Conservation (phyloP, 768 basidiomycete species). For the Collybiopsis luxurians region DNA sequence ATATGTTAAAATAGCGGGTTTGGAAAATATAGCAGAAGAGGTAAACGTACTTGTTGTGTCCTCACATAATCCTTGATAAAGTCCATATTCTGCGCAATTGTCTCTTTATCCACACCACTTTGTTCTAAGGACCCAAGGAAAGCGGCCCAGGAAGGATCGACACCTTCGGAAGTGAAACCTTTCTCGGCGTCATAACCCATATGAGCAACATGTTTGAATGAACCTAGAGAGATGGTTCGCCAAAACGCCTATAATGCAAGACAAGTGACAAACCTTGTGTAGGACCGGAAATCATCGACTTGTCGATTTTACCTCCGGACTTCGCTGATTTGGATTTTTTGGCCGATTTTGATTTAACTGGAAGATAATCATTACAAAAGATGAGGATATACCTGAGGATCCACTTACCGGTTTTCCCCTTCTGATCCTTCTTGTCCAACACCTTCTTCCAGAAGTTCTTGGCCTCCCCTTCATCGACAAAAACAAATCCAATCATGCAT, state of each 20-base stretch:
- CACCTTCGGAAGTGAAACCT: conserved; percentile 82
- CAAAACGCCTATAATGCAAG: too few relatives aligned
- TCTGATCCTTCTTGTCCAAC: conserved; percentile 56
- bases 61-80: conserved; percentile 86
- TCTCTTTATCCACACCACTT: conserved; percentile 62
- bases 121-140: conserved; percentile 65
- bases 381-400: neutral
- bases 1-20: conserved; percentile 10
- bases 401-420: conserved; percentile 38
- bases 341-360: conserved; percentile 46
- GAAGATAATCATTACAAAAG: conserved; percentile 2
- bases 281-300: conserved; percentile 88
- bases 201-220: conserved; percentile 89
- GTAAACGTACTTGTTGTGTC: conserved; percentile 26
- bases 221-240: conserved; percentile 34
- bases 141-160: conserved; percentile 87
- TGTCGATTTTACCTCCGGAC: conserved; percentile 83
- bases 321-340: conserved; percentile 53
- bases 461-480: conserved; percentile 84
- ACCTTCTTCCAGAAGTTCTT: conserved; percentile 86
- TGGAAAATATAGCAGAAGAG: conserved; percentile 11
- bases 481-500: conserved; percentile 90
- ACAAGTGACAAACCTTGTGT: conserved; percentile 21
- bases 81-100: conserved; percentile 77
- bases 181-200: conserved; percentile 91